Percentiles rank a stretch among this genome's conserved stretches.
Conservation (phyloP, 306 rosid genomes). For the Quillaja saponaria region DNA sequence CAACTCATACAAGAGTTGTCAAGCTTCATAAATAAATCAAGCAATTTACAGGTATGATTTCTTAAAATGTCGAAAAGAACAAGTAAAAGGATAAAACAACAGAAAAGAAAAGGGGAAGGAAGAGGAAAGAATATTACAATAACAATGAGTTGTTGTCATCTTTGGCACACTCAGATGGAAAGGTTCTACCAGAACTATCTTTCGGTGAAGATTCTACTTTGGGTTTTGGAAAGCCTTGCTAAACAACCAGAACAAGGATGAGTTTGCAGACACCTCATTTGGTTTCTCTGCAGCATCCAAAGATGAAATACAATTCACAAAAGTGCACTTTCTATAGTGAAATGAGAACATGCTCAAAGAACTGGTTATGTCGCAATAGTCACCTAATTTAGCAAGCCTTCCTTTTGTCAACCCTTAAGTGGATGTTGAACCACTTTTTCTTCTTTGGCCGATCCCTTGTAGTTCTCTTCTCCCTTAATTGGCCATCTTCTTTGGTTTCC, state of each 20-base stretch:
- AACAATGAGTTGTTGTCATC: conserved; percentile 54
- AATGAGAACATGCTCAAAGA: conserved; percentile 18
- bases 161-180: conserved; percentile 43
- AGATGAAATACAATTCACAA: conserved; percentile 13
- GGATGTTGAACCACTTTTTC: conserved; percentile 92
- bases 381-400: conserved; percentile 74
- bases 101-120: conserved; percentile 14
- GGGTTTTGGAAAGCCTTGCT: conserved; percentile 37
- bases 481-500: conserved; percentile 74
- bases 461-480: conserved; percentile 61
- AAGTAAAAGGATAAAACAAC: conserved; percentile 12
- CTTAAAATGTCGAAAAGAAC: conserved; percentile 32
- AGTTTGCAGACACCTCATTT: conserved; percentile 19
- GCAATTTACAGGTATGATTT: conserved; percentile 62
- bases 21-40: conserved; percentile 49
- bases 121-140: conserved; percentile 55
- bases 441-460: conserved; percentile 78
- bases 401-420: conserved; percentile 85
- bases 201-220: conserved; percentile 30
- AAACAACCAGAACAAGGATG: conserved; percentile 29
- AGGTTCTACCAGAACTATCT: conserved; percentile 27
- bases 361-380: conserved; percentile 26
- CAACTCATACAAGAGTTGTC: conserved; percentile 37
- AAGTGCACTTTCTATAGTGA: conserved; percentile 9
- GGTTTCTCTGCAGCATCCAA: conserved; percentile 29